Evolutionary conservation across 176 grass and related monocot species (phyloP).

Genomic region (Phragmites australis): DNA sequence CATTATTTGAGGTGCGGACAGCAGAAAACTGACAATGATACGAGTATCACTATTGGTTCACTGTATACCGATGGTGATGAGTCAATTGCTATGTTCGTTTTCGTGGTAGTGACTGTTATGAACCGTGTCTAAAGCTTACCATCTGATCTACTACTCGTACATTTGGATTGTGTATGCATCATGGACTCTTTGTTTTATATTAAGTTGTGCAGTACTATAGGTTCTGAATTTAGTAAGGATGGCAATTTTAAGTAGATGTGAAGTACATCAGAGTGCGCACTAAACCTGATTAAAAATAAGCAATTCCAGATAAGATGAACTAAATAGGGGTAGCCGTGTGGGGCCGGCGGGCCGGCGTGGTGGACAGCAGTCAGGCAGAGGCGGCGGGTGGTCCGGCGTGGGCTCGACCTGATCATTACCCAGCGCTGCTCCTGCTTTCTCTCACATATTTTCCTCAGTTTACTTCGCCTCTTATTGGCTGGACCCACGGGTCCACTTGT

Average conservation of each 20-base stretch:
- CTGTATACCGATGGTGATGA: no score
- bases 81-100: no score
- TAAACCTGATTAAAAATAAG: conserved; percentile 26
- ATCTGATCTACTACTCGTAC: background rate
- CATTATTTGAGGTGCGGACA: no score
- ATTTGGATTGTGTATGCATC: background rate
- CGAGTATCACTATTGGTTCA: no score
- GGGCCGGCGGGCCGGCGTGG: background rate
- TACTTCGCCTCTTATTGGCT: background rate
- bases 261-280: background rate
- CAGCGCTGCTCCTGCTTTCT: background rate
- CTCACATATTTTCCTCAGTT: background rate
- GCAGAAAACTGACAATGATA: no score
- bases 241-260: background rate
- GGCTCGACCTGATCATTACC: conserved; percentile 46
- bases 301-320: background rate
- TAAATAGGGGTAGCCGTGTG: background rate
- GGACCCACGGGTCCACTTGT: background rate
- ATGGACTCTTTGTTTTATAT: background rate
- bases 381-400: conserved; percentile 46
- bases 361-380: background rate
- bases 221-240: background rate
- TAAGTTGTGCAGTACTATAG: background rate
- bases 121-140: background rate
- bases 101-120: no score